phyloP scores from a whole-genome alignment of 225 moss, liverwort and hornwort genomes.

The Marchantia paleacea region DNA sequence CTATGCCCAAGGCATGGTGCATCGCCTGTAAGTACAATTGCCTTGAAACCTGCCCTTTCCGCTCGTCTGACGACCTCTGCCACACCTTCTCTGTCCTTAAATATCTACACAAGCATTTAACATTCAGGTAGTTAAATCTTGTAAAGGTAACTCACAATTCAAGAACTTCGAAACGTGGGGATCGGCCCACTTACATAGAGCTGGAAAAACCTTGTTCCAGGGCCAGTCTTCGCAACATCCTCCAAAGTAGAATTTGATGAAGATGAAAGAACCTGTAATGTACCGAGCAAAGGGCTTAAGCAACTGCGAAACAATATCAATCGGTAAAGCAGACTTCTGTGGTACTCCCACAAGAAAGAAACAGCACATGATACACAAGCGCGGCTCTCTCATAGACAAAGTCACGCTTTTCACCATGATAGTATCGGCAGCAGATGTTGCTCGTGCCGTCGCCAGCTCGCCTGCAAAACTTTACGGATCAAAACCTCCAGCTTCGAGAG shows the following conservation, averaged over 20 bases:
- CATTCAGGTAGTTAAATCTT: background rate
- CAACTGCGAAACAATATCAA: background rate
- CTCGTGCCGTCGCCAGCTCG: conserved; percentile 83
- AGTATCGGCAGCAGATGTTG: conserved; percentile 54
- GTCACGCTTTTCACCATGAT: conserved; percentile 56
- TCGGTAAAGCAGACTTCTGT: background rate
- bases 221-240: conserved; percentile 24
- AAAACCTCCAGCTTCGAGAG: background rate
- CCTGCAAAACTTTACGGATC: conserved; percentile 36
- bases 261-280: conserved; percentile 35
- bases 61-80: conserved; percentile 67
- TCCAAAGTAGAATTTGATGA: conserved; percentile 20
- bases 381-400: background rate
- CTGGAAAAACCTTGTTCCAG: conserved; percentile 26
- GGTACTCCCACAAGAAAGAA: background rate
- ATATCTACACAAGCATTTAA: conserved; percentile 30
- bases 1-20: conserved; percentile 64
- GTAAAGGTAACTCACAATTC: background rate
- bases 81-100: conserved; percentile 63
- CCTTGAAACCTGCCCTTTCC: conserved; percentile 68
- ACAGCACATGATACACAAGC: background rate
- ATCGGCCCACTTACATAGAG: conserved; percentile 25
- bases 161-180: no score
- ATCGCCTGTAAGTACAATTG: conserved; percentile 79
- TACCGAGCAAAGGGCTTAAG: background rate